Percentiles rank a stretch among this genome's conserved stretches.
These are phyloP conservation scores for Naganishia kalamii DNA, from an alignment of 768 basidiomycete genomes.

Conservation along the genomic window DNA sequence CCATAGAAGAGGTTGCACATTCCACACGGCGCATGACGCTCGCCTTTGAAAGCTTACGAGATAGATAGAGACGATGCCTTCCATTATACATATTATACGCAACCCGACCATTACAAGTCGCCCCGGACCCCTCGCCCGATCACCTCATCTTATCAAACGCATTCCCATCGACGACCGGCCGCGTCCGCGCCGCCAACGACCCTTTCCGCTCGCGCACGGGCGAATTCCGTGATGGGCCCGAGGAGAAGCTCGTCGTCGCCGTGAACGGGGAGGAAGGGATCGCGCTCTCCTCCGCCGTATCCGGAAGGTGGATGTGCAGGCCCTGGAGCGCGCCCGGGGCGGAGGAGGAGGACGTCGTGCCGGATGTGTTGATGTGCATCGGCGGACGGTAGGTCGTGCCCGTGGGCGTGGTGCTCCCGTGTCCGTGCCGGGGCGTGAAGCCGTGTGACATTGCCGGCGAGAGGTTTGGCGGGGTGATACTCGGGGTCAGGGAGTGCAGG, in stretches of 20 bases:
- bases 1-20: too few species aligned
- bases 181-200: background rate
- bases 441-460: background rate
- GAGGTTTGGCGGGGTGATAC: background rate
- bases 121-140: background rate
- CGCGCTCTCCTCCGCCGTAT: too few species aligned
- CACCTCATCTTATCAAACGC: constrained; percentile 3
- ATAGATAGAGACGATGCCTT: too few species aligned
- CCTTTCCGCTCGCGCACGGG: constrained; percentile 11
- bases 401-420: background rate
- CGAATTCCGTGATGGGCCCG: too few species aligned
- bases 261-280: too few species aligned
- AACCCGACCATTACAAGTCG: too few species aligned
- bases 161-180: background rate
- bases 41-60: too few species aligned
- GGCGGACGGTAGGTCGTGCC: background rate
- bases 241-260: too few species aligned
- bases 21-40: too few species aligned
- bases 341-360: constrained; percentile 8
- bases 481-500: background rate
- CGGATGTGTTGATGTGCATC: background rate
- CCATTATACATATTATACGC: too few species aligned
- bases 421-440: background rate
- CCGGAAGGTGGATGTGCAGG: too few species aligned
- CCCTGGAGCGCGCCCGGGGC: background rate